Conservation (phyloP, 176 grass and related monocot genomes). For the Thinopyrum elongatum region DNA sequence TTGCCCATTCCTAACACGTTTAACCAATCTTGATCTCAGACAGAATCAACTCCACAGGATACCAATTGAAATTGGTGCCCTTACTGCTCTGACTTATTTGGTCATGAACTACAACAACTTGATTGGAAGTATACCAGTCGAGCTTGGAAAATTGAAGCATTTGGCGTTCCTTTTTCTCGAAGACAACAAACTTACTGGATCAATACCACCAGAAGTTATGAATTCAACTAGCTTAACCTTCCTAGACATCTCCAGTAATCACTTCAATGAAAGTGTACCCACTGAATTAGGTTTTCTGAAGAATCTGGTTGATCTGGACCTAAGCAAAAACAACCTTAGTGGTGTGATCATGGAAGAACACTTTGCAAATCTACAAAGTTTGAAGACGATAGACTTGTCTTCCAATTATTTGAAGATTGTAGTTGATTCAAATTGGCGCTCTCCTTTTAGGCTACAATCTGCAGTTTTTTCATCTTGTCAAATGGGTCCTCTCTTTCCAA, state of each 20-base stretch:
- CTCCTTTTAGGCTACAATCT: accelerated
- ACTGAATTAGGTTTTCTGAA: background rate
- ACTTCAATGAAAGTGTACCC: background rate
- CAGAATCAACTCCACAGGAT: background rate
- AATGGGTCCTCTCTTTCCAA: no score
- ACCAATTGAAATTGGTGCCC: background rate
- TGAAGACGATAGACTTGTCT: no score
- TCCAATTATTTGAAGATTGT: no score
- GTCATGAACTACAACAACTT: background rate
- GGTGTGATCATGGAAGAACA: background rate
- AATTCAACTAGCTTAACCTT: no score
- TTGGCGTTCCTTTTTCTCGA: accelerated
- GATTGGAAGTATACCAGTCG: background rate
- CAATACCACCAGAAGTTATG: no score
- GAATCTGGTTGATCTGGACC: background rate
- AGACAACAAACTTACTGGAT: no score
- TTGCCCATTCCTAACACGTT: background rate
- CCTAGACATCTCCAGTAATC: background rate
- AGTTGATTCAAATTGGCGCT: no score
- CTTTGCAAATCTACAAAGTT: background rate
- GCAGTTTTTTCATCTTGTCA: no score
- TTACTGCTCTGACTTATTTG: background rate
- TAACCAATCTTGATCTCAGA: background rate
- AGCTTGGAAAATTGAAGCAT: no score
- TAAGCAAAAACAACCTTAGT: background rate